Conservation (phyloP, 2,329 filamentous ascomycete genomes). For the Alternaria sp. region DNA sequence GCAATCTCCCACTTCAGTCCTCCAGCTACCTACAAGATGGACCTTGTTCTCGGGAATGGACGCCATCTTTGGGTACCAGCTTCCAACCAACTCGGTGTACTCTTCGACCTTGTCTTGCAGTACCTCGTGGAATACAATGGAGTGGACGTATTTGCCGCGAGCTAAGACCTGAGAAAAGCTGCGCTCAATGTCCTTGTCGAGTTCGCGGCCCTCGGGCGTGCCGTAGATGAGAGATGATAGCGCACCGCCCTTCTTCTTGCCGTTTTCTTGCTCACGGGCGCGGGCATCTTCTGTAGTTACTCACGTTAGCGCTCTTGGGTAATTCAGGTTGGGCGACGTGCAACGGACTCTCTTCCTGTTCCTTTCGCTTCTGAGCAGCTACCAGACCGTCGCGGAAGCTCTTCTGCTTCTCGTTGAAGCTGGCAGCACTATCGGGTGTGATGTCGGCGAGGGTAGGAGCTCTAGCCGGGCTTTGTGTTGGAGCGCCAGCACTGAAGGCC, state of each 20-base stretch:
- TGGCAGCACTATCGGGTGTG: conserved; percentile 71
- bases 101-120: conserved; percentile 95
- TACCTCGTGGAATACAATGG: conserved; percentile 94
- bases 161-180: conserved; percentile 95
- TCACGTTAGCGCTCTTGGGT: conserved; percentile 53
- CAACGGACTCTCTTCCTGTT: conserved; percentile 83
- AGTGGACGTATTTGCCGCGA: conserved; percentile 97
- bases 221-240: conserved; percentile 93
- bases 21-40: conserved; percentile 95
- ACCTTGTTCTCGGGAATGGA: conserved; percentile 87
- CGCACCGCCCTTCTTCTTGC: conserved; percentile 69
- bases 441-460: conserved; percentile 85
- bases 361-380: conserved; percentile 75
- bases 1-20: conserved; percentile 95
- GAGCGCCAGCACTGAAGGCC: conserved; percentile 35
- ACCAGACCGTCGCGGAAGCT: conserved; percentile 83
- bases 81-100: conserved; percentile 86
- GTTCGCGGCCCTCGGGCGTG: conserved; percentile 90
- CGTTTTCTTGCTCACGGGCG: conserved; percentile 64
- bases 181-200: conserved; percentile 94
- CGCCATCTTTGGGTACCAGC: conserved; percentile 93
- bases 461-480: conserved; percentile 32
- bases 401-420: conserved; percentile 84
- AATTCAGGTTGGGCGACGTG: conserved; percentile 49
- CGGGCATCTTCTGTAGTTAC: conserved; percentile 60